Conservation (phyloP, 257 asterid genomes). For the Capsicum pubescens region DNA sequence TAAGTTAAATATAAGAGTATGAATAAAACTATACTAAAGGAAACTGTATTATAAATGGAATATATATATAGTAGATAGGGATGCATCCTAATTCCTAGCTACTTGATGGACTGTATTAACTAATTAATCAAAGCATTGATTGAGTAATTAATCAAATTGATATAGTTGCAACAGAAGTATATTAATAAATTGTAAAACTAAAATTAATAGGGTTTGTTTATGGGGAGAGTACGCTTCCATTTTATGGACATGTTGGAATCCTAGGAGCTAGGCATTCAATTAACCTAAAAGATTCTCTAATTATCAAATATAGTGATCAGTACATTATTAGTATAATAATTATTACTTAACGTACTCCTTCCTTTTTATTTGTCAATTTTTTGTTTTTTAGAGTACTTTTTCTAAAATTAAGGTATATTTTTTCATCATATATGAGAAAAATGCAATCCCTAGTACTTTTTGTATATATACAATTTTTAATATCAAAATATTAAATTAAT, state of each 20-base stretch:
- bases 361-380: too few relatives aligned
- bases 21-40: background rate
- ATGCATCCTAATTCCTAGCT: background rate
- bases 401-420: too few relatives aligned
- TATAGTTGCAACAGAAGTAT: background rate
- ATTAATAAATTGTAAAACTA: too few relatives aligned
- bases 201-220: background rate
- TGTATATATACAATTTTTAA: too few relatives aligned
- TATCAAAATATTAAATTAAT: too few relatives aligned
- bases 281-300: constrained; percentile 42
- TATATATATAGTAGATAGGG: background rate
- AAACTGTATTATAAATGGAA: background rate
- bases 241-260: constrained; percentile 67
- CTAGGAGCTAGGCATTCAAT: constrained; percentile 50
- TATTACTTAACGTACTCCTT: too few relatives aligned
- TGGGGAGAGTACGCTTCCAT: constrained; percentile 42
- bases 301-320: constrained; percentile 24
- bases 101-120: constrained; percentile 22
- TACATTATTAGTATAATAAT: background rate
- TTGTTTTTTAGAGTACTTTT: too few relatives aligned
- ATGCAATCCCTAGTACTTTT: too few relatives aligned
- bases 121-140: constrained; percentile 20
- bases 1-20: background rate
- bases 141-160: background rate
- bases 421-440: too few relatives aligned